These are phyloP conservation scores for Mortierella antarctica DNA, from an alignment of 192 early-diverging fungal species.

Conservation along the genomic window DNA sequence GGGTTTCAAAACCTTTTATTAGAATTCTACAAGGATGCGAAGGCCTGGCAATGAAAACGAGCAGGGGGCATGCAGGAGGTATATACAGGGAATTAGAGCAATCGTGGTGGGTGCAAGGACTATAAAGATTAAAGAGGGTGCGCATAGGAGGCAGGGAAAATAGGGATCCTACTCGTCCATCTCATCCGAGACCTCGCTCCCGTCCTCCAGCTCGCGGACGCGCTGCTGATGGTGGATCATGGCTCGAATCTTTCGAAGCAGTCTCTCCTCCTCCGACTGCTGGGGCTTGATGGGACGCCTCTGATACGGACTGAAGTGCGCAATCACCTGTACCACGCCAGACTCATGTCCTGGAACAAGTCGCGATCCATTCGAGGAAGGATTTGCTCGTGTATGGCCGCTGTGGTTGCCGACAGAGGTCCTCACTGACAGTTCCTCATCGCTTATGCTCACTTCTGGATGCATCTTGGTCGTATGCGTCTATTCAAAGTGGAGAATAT, in stretches of 20 bases:
- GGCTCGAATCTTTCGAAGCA: constrained; percentile 33
- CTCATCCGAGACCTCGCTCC: constrained; percentile 47
- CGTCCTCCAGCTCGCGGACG: constrained; percentile 31
- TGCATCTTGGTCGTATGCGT: constrained; percentile 49
- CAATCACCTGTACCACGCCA: constrained; percentile 44
- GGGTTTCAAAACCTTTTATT: too few species aligned
- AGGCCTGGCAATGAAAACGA: too few species aligned
- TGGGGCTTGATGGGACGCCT: constrained; percentile 50
- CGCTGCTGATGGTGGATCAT: constrained; percentile 50
- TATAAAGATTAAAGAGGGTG: background rate
- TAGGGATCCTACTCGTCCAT: constrained; percentile 29
- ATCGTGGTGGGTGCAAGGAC: too few species aligned
- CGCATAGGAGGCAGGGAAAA: background rate
- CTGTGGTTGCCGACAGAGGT: background rate
- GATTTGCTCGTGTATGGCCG: background rate
- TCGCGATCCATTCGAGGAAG: constrained; percentile 6
- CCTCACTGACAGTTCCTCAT: constrained; percentile 32
- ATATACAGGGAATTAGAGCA: too few species aligned
- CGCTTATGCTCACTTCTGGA: constrained; percentile 41
- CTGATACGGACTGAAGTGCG: constrained; percentile 48
- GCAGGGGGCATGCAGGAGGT: too few species aligned
- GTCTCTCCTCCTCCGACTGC: constrained; percentile 40
- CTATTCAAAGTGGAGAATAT: constrained; percentile 8
- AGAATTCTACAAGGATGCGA: too few species aligned
- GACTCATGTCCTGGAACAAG: constrained; percentile 13